Percentiles rank a stretch among this genome's conserved stretches.
Evolutionary conservation across 352 stramenopile genomes (phyloP).

Genomic region (Phytophthora capsici): DNA sequence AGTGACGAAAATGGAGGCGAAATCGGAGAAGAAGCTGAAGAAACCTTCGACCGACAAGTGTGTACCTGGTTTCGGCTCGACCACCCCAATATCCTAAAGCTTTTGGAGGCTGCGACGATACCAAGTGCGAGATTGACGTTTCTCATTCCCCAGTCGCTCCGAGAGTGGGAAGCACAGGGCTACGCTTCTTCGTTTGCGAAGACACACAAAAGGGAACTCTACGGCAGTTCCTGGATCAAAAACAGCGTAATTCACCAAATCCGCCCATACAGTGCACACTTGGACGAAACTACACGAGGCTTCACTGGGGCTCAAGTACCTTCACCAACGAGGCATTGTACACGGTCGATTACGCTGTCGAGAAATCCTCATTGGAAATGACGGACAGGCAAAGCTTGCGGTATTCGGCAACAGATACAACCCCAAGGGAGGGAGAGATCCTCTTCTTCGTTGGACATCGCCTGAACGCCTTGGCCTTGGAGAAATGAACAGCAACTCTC

Average conservation of each 20-base stretch:
- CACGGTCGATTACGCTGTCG: constrained; percentile 18
- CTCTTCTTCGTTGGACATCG: constrained; percentile 21
- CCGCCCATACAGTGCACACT: not conserved
- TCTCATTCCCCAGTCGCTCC: not conserved
- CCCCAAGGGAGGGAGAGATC: not conserved
- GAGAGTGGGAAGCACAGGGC: not conserved
- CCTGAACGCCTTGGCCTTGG: constrained; percentile 21
- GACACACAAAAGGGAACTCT: constrained; percentile 3
- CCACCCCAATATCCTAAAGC: constrained; percentile 17
- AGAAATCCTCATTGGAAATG: constrained; percentile 24
- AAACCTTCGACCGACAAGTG: constrained; percentile 12
- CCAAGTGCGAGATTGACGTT: constrained; percentile 10
- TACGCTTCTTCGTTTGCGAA: constrained; percentile 23
- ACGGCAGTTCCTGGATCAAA: constrained; percentile 10
- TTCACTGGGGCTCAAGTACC: constrained; percentile 27
- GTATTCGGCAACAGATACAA: constrained; percentile 8
- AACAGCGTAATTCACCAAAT: no score
- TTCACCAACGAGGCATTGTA: constrained; percentile 21
- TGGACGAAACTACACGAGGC: constrained; percentile 28
- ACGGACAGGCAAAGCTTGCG: constrained; percentile 23
- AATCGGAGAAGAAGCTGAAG: not conserved
- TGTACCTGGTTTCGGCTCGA: constrained; percentile 14
- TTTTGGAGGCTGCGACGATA: constrained; percentile 16
- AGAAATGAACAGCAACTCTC: not conserved
- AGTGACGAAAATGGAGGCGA: not conserved